Percentiles rank a stretch among this genome's conserved stretches.
These are phyloP conservation scores for Canna indica DNA, from an alignment of 176 grass and related monocot genomes.

Conservation along the genomic window DNA sequence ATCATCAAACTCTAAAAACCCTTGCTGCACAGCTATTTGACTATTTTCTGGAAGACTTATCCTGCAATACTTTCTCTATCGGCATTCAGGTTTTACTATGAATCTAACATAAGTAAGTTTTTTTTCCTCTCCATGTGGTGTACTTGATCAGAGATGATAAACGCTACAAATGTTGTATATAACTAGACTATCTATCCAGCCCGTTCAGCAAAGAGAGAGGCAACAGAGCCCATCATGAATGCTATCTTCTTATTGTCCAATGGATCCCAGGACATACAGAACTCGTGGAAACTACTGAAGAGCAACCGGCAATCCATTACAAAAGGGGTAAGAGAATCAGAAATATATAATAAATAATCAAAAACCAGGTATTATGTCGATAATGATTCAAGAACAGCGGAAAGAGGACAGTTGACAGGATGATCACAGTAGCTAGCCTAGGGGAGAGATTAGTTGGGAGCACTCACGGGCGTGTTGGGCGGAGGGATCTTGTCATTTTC, in stretches of 20 bases:
- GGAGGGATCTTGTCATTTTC: not conserved
- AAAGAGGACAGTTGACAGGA: not conserved
- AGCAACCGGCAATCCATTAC: not conserved
- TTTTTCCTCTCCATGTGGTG: not conserved
- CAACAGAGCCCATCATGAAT: not conserved
- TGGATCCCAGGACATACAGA: not conserved
- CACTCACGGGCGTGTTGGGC: not conserved
- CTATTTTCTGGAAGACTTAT: not conserved
- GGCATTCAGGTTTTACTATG: not conserved
- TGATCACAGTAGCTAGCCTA: not conserved
- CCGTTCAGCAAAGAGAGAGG: not conserved
- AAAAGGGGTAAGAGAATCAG: not conserved
- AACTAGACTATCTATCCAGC: not conserved
- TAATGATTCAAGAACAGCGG: not conserved
- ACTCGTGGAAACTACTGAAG: not conserved
- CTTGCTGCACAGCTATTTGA: not conserved
- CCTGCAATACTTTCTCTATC: not conserved
- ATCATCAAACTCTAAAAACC: not conserved
- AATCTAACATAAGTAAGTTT: not conserved
- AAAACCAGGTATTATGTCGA: not conserved
- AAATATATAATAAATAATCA: not conserved
- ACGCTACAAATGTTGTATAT: not conserved
- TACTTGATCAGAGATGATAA: not conserved
- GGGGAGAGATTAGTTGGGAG: not conserved
- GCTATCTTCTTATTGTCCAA: not conserved